These are phyloP conservation scores for Podaxis mareebaensis DNA, from an alignment of 768 basidiomycete genomes.

Conservation along the genomic window DNA sequence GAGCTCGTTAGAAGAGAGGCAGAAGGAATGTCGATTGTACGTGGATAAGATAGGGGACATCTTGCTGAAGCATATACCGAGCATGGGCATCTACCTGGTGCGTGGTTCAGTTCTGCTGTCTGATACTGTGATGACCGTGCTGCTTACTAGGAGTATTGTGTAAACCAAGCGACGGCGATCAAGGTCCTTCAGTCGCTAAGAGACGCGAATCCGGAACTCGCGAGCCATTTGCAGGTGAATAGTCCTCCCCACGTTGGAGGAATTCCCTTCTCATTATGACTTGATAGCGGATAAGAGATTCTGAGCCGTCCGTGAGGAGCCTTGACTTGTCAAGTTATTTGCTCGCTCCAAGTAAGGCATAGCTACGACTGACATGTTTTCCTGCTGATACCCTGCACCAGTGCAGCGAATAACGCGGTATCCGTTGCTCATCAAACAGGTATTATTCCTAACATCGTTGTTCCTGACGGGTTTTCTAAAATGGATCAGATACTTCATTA, in stretches of 20 bases:
- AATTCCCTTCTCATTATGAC: neutral
- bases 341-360: slow-evolving; percentile 78
- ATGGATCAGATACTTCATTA: slow-evolving; percentile 68
- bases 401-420: slow-evolving; percentile 97
- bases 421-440: slow-evolving; percentile 85
- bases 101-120: slow-evolving; percentile 19
- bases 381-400: slow-evolving; percentile 27
- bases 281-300: slow-evolving; percentile 69
- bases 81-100: slow-evolving; percentile 83
- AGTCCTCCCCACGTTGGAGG: neutral
- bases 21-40: slow-evolving; percentile 90
- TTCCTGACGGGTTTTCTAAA: slow-evolving; percentile 1
- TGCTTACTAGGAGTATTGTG: slow-evolving; percentile 72
- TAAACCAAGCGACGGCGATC: slow-evolving; percentile 81
- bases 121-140: neutral
- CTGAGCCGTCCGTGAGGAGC: slow-evolving; percentile 68
- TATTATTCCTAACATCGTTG: slow-evolving; percentile 22
- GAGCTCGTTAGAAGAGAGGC: slow-evolving; percentile 87
- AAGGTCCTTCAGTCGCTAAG: slow-evolving; percentile 75
- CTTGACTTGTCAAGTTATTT: slow-evolving; percentile 90
- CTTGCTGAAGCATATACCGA: slow-evolving; percentile 68
- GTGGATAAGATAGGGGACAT: slow-evolving; percentile 89
- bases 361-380: neutral
- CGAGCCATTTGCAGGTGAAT: slow-evolving; percentile 65
- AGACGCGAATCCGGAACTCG: slow-evolving; percentile 65